These are phyloP conservation scores for Aureobasidium namibiae DNA, from an alignment of 2,329 filamentous ascomycete genomes.

Conservation along the genomic window DNA sequence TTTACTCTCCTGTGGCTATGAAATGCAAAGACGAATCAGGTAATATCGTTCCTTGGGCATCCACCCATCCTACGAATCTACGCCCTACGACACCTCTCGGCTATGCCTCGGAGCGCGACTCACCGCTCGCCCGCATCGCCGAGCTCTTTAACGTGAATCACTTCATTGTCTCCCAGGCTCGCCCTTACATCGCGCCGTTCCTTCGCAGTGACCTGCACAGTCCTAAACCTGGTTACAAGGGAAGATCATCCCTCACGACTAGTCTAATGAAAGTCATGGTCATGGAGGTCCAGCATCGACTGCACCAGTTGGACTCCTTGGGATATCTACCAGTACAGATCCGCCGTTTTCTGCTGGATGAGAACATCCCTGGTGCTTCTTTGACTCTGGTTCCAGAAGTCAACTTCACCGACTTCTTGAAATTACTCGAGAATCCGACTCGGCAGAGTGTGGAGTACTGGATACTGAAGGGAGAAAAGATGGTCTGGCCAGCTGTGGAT, in stretches of 20 bases:
- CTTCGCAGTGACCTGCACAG: slow-evolving; percentile 73
- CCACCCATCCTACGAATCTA: slow-evolving; percentile 52
- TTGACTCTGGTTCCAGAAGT: slow-evolving; percentile 79
- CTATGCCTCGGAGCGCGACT: slow-evolving; percentile 56
- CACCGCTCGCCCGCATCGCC: slow-evolving; percentile 61
- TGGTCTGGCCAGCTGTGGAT: slow-evolving; percentile 83
- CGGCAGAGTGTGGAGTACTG: slow-evolving; percentile 70
- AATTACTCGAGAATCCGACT: slow-evolving; percentile 76
- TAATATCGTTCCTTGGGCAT: slow-evolving; percentile 65
- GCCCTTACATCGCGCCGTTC: slow-evolving; percentile 83
- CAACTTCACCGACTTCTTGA: slow-evolving; percentile 61
- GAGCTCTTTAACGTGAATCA: slow-evolving; percentile 91
- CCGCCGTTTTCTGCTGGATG: slow-evolving; percentile 70
- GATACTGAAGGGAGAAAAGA: slow-evolving; percentile 75
- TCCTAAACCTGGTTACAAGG: slow-evolving; percentile 51
- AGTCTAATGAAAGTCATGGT: slow-evolving; percentile 45
- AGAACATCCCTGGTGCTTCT: slow-evolving; percentile 48
- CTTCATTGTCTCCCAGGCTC: slow-evolving; percentile 87
- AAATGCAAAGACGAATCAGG: slow-evolving; percentile 72
- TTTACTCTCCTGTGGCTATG: slow-evolving; percentile 60
- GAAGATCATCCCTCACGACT: slow-evolving; percentile 48
- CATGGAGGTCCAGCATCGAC: slow-evolving; percentile 69
- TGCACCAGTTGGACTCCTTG: slow-evolving; percentile 72
- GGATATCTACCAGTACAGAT: slow-evolving; percentile 62
- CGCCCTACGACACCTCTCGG: slow-evolving; percentile 59